Evolutionary conservation across 2,329 filamentous ascomycete genomes (phyloP).

Genomic region (Torrubiella hemipterigena): DNA sequence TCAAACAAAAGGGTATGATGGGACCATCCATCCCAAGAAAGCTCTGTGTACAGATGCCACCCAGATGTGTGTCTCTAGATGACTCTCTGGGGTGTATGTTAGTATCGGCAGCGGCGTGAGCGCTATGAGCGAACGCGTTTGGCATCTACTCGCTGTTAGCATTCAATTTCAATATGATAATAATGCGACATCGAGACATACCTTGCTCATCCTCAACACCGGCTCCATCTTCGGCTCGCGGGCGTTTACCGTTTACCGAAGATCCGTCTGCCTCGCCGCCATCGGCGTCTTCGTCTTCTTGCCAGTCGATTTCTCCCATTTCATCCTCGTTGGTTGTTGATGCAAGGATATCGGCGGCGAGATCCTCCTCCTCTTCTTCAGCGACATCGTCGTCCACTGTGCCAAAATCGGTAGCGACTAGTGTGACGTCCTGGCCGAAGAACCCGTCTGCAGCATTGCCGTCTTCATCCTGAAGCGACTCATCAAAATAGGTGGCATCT

Average conservation of each 20-base stretch:
- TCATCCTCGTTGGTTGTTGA: conserved; percentile 16
- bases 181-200: too few relatives aligned
- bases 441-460: conserved; percentile 7
- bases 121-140: too few relatives aligned
- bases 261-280: conserved; percentile 10
- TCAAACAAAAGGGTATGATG: too few relatives aligned
- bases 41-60: too few relatives aligned
- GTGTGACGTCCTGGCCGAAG: conserved; percentile 1
- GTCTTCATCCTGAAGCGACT: too few relatives aligned
- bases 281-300: conserved; percentile 15
- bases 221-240: conserved; percentile 15
- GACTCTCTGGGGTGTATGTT: too few relatives aligned
- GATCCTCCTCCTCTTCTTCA: conserved; percentile 9
- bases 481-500: too few relatives aligned
- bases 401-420: not conserved
- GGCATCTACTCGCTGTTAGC: too few relatives aligned
- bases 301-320: conserved; percentile 17
- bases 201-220: conserved; percentile 9
- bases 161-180: too few relatives aligned
- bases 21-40: too few relatives aligned
- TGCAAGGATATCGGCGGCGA: conserved; percentile 10
- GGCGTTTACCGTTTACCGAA: conserved; percentile 14
- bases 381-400: conserved; percentile 8
- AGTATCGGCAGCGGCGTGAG: too few relatives aligned
- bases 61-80: too few relatives aligned